These are phyloP conservation scores for Chaetomium fimeti DNA, from an alignment of 495 filamentous ascomycete genomes.

Conservation along the genomic window DNA sequence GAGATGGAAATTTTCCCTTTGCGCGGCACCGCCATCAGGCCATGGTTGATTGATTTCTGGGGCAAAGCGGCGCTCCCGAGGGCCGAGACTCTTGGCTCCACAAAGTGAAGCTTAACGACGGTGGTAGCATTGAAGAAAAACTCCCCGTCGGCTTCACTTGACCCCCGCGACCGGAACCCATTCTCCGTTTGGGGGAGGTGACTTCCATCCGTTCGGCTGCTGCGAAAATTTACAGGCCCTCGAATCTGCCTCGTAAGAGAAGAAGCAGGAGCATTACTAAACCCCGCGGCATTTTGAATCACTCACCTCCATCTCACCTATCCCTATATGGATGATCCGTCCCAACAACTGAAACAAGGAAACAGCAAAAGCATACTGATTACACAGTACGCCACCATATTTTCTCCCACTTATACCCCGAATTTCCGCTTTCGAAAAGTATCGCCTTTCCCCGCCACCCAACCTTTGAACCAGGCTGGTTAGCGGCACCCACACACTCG, in stretches of 20 bases:
- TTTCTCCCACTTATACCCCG: not conserved
- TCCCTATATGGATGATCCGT: not conserved
- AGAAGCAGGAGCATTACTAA: constrained; percentile 4
- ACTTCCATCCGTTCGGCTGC: not conserved
- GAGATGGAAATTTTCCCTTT: constrained; percentile 16
- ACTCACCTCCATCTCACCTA: no score
- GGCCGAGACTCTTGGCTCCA: constrained; percentile 3
- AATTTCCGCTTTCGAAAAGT: not conserved
- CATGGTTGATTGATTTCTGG: not conserved
- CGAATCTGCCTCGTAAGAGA: not conserved
- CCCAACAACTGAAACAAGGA: not conserved
- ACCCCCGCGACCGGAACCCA: constrained; percentile 17
- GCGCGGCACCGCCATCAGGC: not conserved
- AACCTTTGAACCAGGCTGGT: not conserved
- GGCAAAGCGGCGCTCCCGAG: not conserved
- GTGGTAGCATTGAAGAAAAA: constrained; percentile 5
- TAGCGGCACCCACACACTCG: not conserved
- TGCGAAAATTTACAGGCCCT: not conserved
- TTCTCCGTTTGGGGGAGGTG: constrained; percentile 18
- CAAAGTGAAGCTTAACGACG: constrained; percentile 7
- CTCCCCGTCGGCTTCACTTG: not conserved
- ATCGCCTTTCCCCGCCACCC: not conserved
- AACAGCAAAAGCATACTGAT: not conserved
- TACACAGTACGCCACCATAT: not conserved
- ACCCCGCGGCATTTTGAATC: constrained; percentile 7